phyloP scores from a whole-genome alignment of 2,329 filamentous ascomycete genomes.

The Penicillium paneum region DNA sequence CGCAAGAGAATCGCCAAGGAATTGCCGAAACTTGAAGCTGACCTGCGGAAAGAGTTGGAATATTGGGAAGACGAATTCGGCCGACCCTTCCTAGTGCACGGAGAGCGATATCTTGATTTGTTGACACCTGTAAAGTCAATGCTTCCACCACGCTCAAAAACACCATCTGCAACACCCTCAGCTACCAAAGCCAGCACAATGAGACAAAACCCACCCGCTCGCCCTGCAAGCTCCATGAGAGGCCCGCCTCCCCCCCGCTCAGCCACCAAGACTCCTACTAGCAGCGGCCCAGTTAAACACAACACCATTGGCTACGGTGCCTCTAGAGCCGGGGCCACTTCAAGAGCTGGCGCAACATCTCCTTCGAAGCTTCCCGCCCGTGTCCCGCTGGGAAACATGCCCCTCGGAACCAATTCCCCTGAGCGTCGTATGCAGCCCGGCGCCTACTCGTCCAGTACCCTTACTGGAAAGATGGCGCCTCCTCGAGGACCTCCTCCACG shows the following conservation, averaged over 20 bases:
- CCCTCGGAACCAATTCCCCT: constrained; percentile 67
- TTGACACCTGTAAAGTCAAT: constrained; percentile 69
- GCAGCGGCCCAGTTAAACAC: constrained; percentile 39
- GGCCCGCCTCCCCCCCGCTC: constrained; percentile 43
- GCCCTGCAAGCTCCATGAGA: constrained; percentile 36
- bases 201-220: constrained; percentile 30
- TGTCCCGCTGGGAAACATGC: constrained; percentile 47
- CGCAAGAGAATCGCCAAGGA: constrained; percentile 96
- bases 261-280: constrained; percentile 48
- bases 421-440: constrained; percentile 59
- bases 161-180: constrained; percentile 38
- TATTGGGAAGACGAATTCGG: constrained; percentile 93
- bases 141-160: constrained; percentile 53
- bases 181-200: constrained; percentile 25
- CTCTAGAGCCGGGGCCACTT: constrained; percentile 31
- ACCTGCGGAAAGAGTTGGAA: constrained; percentile 78
- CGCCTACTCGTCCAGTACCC: constrained; percentile 41
- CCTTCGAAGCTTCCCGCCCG: constrained; percentile 50
- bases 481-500: constrained; percentile 72
- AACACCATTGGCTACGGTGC: constrained; percentile 34
- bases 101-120: constrained; percentile 83
- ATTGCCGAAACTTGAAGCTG: constrained; percentile 81
- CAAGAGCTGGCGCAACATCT: constrained; percentile 38
- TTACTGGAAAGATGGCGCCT: constrained; percentile 50
- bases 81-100: constrained; percentile 86